Conservation (phyloP, 2,329 filamentous ascomycete genomes). For the Fusarium tjaetaba region DNA sequence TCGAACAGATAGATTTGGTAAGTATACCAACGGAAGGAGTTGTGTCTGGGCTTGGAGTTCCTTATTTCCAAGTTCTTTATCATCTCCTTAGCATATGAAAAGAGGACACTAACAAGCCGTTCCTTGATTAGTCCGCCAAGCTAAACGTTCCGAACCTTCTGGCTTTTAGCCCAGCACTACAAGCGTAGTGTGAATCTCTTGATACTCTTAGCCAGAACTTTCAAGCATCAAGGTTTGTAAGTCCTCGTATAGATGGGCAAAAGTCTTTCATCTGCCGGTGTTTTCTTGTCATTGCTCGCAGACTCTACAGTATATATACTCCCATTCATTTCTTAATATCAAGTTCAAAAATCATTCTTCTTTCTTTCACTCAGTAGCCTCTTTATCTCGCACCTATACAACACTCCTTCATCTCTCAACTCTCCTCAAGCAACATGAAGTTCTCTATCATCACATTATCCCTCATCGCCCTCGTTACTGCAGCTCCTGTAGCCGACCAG, state of each 20-base stretch:
- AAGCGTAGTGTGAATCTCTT: too few relatives aligned
- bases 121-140: not conserved
- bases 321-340: too few relatives aligned
- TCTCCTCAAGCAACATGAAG: not conserved
- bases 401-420: too few relatives aligned
- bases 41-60: not conserved
- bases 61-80: rapidly evolving
- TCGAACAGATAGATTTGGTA: too few relatives aligned
- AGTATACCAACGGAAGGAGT: not conserved
- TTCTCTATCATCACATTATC: not conserved
- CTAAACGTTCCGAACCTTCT: not conserved
- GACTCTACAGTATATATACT: not conserved
- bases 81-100: not conserved
- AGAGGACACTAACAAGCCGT: not conserved
- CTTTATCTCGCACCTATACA: rapidly evolving
- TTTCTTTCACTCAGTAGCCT: not conserved
- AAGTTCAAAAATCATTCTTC: not conserved
- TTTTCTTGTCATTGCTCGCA: not conserved
- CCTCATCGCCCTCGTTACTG: not conserved
- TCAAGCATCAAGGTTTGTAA: not conserved
- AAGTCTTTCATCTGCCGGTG: not conserved
- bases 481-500: not conserved
- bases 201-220: not conserved
- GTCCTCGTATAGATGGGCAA: not conserved
- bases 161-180: rapidly evolving